Evolutionary conservation across 352 stramenopile genomes (phyloP).

Genomic region (Phytophthora sansomeana): DNA sequence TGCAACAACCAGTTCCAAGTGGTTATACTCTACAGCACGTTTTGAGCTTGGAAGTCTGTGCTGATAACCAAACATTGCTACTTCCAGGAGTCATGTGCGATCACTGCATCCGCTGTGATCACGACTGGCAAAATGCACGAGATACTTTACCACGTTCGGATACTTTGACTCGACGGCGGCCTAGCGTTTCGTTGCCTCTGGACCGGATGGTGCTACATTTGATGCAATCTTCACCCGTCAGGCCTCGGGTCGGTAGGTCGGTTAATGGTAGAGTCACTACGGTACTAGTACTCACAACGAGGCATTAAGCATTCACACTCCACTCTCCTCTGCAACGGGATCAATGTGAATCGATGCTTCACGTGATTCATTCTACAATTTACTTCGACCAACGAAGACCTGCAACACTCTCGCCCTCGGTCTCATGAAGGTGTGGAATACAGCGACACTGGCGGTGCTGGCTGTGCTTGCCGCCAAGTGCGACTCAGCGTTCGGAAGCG

Average conservation of each 20-base stretch:
- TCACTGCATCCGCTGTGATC: not conserved
- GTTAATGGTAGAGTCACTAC: conserved; percentile 3
- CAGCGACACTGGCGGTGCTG: conserved; percentile 6
- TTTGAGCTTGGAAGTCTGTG: too few relatives aligned
- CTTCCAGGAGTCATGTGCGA: not conserved
- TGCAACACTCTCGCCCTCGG: not conserved
- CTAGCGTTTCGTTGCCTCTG: conserved; percentile 8
- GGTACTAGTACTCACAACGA: not conserved
- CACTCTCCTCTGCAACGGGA: not conserved
- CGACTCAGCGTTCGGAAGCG: conserved; percentile 18
- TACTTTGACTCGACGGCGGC: not conserved
- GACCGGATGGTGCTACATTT: conserved; percentile 13
- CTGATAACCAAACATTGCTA: too few relatives aligned
- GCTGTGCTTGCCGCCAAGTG: conserved; percentile 18
- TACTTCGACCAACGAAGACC: conserved; percentile 29
- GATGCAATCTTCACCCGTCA: conserved; percentile 26
- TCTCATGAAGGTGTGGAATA: conserved; percentile 23
- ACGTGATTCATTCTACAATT: conserved; percentile 30
- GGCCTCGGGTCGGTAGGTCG: conserved; percentile 3
- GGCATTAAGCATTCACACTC: conserved; percentile 6
- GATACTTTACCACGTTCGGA: conserved; percentile 14
- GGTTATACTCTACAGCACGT: too few relatives aligned
- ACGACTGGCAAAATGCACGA: conserved; percentile 24
- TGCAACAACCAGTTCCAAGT: too few relatives aligned
- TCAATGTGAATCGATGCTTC: conserved; percentile 1